Evolutionary conservation across 2,329 filamentous ascomycete species (phyloP).

Genomic region (Colletotrichum chrysophilum): DNA sequence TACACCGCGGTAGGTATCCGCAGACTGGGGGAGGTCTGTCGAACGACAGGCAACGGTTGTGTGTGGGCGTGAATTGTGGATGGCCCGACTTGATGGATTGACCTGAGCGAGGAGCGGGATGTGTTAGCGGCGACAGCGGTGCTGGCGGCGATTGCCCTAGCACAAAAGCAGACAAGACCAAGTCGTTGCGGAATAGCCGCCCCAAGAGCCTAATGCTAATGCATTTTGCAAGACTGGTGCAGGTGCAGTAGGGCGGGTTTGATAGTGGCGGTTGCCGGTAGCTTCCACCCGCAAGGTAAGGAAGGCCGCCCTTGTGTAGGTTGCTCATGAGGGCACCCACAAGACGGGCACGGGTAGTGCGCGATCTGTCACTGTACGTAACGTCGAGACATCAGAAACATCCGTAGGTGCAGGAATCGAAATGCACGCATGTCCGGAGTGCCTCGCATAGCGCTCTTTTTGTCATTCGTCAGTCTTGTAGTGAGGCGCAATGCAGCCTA

Average conservation of each 20-base stretch:
- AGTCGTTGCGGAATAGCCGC: slow-evolving; percentile 14
- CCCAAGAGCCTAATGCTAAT: slow-evolving; percentile 15
- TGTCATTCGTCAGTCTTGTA: neutral
- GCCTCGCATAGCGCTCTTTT: neutral
- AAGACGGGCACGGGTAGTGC: neutral
- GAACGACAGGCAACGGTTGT: neutral
- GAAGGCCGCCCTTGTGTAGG: neutral
- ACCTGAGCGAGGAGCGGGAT: neutral
- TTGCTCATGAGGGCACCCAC: neutral
- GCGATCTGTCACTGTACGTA: neutral
- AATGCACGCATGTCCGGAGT: neutral
- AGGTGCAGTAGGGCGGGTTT: slow-evolving; percentile 6
- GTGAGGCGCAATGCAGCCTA: neutral
- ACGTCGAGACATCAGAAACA: neutral
- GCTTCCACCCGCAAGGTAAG: neutral
- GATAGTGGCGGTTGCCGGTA: slow-evolving; percentile 1
- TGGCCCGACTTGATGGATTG: slow-evolving; percentile 13
- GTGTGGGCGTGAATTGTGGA: neutral
- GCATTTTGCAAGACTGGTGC: neutral
- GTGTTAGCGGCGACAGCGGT: slow-evolving; percentile 14
- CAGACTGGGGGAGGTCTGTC: neutral
- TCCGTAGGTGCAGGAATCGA: neutral
- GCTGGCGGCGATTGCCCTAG: slow-evolving; percentile 15
- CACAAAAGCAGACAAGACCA: slow-evolving; percentile 7
- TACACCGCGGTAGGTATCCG: neutral